phyloP scores from a whole-genome alignment of 306 rosid species.

The Fragaria vesca region DNA sequence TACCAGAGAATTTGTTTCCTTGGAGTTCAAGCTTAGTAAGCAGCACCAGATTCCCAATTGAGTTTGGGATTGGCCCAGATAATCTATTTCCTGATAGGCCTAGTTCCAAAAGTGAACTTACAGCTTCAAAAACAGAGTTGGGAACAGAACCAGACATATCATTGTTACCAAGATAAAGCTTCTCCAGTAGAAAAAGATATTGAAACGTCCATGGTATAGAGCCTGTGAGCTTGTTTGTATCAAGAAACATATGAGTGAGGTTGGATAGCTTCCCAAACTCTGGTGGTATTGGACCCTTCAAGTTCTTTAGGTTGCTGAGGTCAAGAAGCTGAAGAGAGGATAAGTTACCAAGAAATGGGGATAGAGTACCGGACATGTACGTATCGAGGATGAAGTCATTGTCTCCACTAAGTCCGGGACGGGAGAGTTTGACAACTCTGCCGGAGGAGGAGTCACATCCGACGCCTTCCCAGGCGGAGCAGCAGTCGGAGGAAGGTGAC shows the following conservation, averaged over 20 bases:
- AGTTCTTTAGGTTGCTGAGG: conserved; percentile 45
- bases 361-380: conserved; percentile 48
- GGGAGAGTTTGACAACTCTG: conserved; percentile 48
- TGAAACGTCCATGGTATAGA: conserved; percentile 35
- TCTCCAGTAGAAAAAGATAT: conserved; percentile 32
- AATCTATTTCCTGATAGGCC: conserved; percentile 47
- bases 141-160: conserved; percentile 40
- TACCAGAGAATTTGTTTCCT: conserved; percentile 40
- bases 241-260: conserved; percentile 45
- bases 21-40: conserved; percentile 48
- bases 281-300: conserved; percentile 52
- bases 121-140: conserved; percentile 34
- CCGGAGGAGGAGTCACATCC: conserved; percentile 43
- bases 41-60: conserved; percentile 38
- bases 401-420: conserved; percentile 28
- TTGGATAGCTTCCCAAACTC: conserved; percentile 39
- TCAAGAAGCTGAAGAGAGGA: conserved; percentile 44
- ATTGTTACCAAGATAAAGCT: conserved; percentile 45
- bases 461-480: conserved; percentile 60
- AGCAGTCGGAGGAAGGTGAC: conserved; percentile 54
- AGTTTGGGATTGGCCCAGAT: conserved; percentile 45
- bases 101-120: conserved; percentile 40
- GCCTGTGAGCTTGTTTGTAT: conserved; percentile 47
- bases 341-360: conserved; percentile 69
- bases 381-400: conserved; percentile 42